phyloP scores from a whole-genome alignment of 2,329 filamentous ascomycete genomes.

The Penicillium sp. region DNA sequence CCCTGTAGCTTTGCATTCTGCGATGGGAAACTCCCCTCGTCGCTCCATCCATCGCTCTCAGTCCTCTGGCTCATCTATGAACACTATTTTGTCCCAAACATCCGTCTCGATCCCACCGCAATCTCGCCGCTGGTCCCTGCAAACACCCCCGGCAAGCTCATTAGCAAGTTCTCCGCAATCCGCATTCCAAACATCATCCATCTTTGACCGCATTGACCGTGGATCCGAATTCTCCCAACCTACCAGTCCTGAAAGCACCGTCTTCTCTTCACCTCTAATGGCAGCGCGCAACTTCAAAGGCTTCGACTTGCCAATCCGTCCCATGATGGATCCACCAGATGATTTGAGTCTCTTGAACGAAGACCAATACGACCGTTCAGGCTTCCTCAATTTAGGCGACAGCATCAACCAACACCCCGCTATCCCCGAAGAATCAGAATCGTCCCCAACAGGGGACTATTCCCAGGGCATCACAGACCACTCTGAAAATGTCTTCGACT shows the following conservation, averaged over 20 bases:
- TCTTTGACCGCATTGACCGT: slow-evolving; percentile 73
- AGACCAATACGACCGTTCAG: slow-evolving; percentile 18
- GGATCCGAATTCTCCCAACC: slow-evolving; percentile 68
- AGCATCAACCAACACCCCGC: slow-evolving; percentile 28
- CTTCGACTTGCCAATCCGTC: slow-evolving; percentile 55
- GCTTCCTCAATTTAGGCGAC: slow-evolving; percentile 14
- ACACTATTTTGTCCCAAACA: slow-evolving; percentile 62
- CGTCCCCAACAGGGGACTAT: slow-evolving; percentile 21
- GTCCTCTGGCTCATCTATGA: slow-evolving; percentile 47
- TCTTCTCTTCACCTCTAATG: slow-evolving; percentile 62
- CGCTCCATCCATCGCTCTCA: slow-evolving; percentile 37
- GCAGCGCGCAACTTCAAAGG: slow-evolving; percentile 59
- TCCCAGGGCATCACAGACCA: slow-evolving; percentile 10
- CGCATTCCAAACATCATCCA: slow-evolving; percentile 65
- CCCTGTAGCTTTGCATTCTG: slow-evolving; percentile 46
- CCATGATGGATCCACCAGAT: slow-evolving; percentile 14
- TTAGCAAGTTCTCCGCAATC: slow-evolving; percentile 79
- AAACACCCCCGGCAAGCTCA: slow-evolving; percentile 55
- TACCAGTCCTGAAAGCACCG: slow-evolving; percentile 76
- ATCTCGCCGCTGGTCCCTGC: slow-evolving; percentile 35
- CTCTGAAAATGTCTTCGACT: slow-evolving; percentile 24
- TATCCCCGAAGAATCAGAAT: slow-evolving; percentile 42
- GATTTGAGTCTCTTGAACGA: slow-evolving; percentile 15
- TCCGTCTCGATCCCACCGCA: slow-evolving; percentile 54
- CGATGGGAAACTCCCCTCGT: slow-evolving; percentile 26